Evolutionary conservation across 1,139 yeast genomes (phyloP).

Genomic region (Hanseniaspora sp.): DNA sequence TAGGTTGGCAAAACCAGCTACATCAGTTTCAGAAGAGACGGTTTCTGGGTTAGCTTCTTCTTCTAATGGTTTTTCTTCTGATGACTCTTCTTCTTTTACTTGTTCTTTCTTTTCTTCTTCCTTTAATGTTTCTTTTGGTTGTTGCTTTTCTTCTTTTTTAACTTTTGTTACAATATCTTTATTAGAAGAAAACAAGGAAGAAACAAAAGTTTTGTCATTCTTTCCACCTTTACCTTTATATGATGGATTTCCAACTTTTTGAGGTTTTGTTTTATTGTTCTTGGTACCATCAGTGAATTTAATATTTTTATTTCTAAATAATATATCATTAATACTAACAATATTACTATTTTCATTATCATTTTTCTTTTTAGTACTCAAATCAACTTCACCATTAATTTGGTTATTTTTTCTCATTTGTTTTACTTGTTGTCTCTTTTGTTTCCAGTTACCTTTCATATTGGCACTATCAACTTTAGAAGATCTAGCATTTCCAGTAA

Average conservation of each 20-base stretch:
- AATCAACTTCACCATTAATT: not conserved
- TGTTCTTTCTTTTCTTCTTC: conserved; percentile 46
- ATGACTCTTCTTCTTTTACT: conserved; percentile 24
- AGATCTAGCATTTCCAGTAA: conserved; percentile 16
- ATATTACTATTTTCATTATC: not conserved
- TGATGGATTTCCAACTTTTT: conserved; percentile 25
- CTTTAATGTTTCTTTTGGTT: conserved; percentile 35
- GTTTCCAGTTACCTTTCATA: conserved; percentile 72
- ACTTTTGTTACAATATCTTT: conserved; percentile 31
- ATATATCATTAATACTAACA: conserved; percentile 10
- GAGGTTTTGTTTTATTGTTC: conserved; percentile 17
- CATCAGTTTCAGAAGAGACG: conserved; percentile 37
- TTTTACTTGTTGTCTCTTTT: conserved; percentile 41
- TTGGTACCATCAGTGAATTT: conserved; percentile 15
- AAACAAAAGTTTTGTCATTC: conserved; percentile 38
- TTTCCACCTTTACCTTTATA: conserved; percentile 21
- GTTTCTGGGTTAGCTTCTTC: conserved; percentile 38
- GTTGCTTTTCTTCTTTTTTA: conserved; percentile 26
- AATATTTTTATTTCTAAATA: conserved; percentile 4
- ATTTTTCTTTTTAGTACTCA: not conserved
- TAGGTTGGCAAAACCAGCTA: conserved; percentile 72
- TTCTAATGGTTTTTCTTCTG: not conserved
- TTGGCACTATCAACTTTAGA: conserved; percentile 32
- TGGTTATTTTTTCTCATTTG: conserved; percentile 7
- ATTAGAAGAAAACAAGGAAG: conserved; percentile 77